Evolutionary conservation across 352 stramenopile species (phyloP).

Genomic region (Thalassiosira mediterranea): DNA sequence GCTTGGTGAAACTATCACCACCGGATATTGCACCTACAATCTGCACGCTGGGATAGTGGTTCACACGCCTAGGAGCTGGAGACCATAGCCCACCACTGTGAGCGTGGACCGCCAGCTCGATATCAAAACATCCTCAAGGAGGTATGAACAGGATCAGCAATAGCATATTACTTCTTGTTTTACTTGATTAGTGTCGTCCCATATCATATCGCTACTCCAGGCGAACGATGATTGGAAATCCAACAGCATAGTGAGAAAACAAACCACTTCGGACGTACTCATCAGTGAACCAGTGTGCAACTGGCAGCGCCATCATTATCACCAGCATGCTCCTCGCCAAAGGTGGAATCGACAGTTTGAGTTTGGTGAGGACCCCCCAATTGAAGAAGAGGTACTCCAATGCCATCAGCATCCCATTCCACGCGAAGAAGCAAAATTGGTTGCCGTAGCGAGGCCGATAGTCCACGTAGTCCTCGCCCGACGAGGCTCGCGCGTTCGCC

Average conservation of each 20-base stretch:
- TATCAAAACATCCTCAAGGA: too few species aligned
- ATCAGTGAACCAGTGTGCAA: conserved; percentile 74
- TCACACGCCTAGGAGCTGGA: too few species aligned
- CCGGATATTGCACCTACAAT: too few species aligned
- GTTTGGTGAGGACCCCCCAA: conserved; percentile 25
- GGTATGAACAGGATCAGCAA: too few species aligned
- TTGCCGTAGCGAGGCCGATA: conserved; percentile 41
- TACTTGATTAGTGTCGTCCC: too few species aligned
- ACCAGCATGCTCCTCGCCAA: conserved; percentile 47
- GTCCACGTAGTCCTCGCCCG: conserved; percentile 24
- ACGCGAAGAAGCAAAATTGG: conserved; percentile 70
- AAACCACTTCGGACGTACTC: conserved; percentile 61
- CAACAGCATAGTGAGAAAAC: conserved; percentile 59
- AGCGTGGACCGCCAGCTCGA: too few species aligned
- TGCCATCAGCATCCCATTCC: conserved; percentile 69
- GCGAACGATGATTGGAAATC: conserved; percentile 58
- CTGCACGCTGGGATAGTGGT: too few species aligned
- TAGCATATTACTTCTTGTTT: too few species aligned
- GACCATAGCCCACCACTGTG: too few species aligned
- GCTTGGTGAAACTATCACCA: too few species aligned
- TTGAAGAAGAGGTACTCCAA: conserved; percentile 54
- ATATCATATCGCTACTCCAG: too few species aligned
- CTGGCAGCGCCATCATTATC: conserved; percentile 44
- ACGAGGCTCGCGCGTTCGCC: too few species aligned
- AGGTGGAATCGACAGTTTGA: conserved; percentile 39